phyloP scores from a whole-genome alignment of 2,329 filamentous ascomycete species.

The Cadophora sp. region DNA sequence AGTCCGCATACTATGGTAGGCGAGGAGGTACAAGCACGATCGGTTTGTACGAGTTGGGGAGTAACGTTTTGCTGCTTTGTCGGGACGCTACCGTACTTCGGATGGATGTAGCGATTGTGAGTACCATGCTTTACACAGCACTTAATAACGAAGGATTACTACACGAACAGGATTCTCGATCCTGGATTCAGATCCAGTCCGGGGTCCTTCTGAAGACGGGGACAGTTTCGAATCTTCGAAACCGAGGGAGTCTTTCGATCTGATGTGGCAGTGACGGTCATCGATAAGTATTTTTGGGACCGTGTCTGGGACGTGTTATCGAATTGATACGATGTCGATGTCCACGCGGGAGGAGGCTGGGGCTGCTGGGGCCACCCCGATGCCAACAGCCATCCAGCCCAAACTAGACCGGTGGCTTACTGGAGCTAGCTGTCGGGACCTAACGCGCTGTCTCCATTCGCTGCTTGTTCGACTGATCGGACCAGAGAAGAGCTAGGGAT shows the following conservation, averaged over 20 bases:
- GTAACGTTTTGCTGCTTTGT: background rate
- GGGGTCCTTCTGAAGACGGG: background rate
- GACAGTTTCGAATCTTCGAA: background rate
- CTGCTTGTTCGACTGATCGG: background rate
- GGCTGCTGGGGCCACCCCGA: background rate
- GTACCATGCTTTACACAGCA: background rate
- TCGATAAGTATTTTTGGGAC: constrained; percentile 3
- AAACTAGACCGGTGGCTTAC: background rate
- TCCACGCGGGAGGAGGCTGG: constrained; percentile 3
- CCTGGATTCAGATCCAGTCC: too few species aligned
- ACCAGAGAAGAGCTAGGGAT: background rate
- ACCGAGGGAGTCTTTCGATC: background rate
- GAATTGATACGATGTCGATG: background rate
- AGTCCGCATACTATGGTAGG: background rate
- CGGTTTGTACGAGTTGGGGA: background rate
- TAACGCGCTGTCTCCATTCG: background rate
- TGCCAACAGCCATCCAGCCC: too few species aligned
- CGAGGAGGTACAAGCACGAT: constrained; percentile 4
- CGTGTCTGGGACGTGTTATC: background rate
- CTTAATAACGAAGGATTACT: background rate
- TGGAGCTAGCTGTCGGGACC: background rate
- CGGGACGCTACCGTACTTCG: background rate
- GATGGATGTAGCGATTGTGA: constrained; percentile 3
- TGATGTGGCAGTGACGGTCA: background rate
- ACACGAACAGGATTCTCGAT: constrained; percentile 5